Conservation (phyloP, 169 alveolate genomes). For the Condylostoma magnum region DNA sequence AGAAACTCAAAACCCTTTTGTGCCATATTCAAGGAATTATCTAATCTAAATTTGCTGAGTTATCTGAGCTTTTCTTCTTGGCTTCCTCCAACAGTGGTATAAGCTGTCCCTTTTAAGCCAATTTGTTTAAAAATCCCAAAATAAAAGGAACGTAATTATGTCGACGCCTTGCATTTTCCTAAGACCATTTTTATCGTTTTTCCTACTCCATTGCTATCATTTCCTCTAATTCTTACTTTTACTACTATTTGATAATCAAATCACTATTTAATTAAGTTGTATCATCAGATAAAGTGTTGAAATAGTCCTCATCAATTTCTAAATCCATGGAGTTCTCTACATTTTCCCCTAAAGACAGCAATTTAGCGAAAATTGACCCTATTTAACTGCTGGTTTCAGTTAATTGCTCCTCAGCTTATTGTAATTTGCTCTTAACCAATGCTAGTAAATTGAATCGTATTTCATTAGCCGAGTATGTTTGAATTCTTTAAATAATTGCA, state of each 20-base stretch:
- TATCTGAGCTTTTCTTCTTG: constrained; percentile 43
- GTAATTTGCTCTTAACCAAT: constrained; percentile 53
- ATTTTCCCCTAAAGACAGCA: constrained; percentile 15
- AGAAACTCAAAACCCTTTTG: not conserved
- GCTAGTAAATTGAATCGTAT: constrained; percentile 79
- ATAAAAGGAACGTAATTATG: constrained; percentile 83
- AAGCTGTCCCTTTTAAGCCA: constrained; percentile 69
- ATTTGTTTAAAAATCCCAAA: constrained; percentile 57
- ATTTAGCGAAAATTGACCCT: not conserved
- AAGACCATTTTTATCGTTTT: constrained; percentile 43
- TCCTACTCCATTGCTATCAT: constrained; percentile 37
- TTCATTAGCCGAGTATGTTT: constrained; percentile 61
- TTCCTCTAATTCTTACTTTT: constrained; percentile 24
- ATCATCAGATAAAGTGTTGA: constrained; percentile 1
- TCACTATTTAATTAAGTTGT: constrained; percentile 10
- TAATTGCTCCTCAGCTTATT: constrained; percentile 26
- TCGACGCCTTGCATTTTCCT: constrained; percentile 77
- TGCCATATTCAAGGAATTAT: no score
- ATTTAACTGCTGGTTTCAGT: not conserved
- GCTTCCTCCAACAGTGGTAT: constrained; percentile 58
- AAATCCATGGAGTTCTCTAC: constrained; percentile 5
- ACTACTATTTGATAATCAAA: constrained; percentile 29
- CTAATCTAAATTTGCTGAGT: no score
- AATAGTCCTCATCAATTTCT: constrained; percentile 29
- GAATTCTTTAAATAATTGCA: constrained; percentile 56